These are phyloP conservation scores for Paraurostyla sp. DNA, from an alignment of 73 alveolate genomes.

Conservation along the genomic window DNA sequence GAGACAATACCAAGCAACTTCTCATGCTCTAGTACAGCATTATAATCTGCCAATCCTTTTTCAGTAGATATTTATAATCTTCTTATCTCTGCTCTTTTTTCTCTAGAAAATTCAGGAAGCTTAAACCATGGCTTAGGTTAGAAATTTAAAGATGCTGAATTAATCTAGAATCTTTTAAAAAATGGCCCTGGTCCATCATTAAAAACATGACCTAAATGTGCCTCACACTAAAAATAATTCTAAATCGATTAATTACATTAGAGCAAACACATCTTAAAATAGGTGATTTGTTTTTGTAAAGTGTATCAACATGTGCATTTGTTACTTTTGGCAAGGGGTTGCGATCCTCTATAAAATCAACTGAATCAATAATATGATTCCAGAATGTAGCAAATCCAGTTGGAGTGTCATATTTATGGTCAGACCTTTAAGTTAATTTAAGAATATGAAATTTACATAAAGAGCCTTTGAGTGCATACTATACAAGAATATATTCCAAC, in stretches of 20 bases:
- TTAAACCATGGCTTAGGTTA: slow-evolving; percentile 64
- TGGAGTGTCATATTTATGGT: slow-evolving; percentile 62
- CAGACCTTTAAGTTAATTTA: slow-evolving; percentile 3
- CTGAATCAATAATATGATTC: slow-evolving; percentile 71
- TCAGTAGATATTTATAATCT: background rate
- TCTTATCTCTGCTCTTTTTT: background rate
- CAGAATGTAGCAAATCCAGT: slow-evolving; percentile 77
- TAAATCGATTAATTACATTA: background rate
- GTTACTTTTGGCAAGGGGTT: background rate
- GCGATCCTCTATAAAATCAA: slow-evolving; percentile 48
- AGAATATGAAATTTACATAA: slow-evolving; percentile 14
- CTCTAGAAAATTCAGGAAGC: slow-evolving; percentile 34
- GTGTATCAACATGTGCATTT: slow-evolving; percentile 56
- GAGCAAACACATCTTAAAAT: slow-evolving; percentile 64
- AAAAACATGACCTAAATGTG: slow-evolving; percentile 73
- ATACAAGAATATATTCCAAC: slow-evolving; percentile 72
- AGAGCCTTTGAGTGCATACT: slow-evolving; percentile 67
- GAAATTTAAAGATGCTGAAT: slow-evolving; percentile 72
- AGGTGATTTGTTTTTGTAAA: slow-evolving; percentile 49
- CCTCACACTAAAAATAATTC: slow-evolving; percentile 55
- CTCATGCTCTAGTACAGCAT: background rate
- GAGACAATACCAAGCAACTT: background rate
- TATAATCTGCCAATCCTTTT: background rate
- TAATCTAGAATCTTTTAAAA: slow-evolving; percentile 56
- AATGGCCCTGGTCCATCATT: slow-evolving; percentile 82